These are phyloP conservation scores for Phlegmacium glaucopus DNA, from an alignment of 768 basidiomycete species.

Conservation along the genomic window DNA sequence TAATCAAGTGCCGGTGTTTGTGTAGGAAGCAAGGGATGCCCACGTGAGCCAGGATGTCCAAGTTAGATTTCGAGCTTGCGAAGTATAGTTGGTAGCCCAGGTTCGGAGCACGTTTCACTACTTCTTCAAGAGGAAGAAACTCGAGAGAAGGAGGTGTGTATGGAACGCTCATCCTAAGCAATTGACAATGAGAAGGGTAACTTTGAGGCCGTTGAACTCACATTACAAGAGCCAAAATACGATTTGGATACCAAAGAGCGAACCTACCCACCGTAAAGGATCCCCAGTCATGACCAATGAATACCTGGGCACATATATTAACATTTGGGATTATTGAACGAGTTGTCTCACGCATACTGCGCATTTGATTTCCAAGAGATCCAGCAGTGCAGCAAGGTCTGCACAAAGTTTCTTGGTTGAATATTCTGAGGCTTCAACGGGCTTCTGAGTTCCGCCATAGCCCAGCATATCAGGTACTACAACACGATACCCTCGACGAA, in stretches of 20 bases:
- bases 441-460: conserved; percentile 67
- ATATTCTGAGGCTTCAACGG: conserved; percentile 50
- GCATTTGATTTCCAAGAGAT: conserved; percentile 45
- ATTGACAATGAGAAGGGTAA: conserved; percentile 1
- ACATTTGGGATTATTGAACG: not conserved
- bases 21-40: conserved; percentile 8
- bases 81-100: conserved; percentile 72
- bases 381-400: conserved; percentile 66
- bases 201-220: conserved; percentile 27
- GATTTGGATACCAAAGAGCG: conserved; percentile 68
- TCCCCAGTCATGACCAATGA: conserved; percentile 86
- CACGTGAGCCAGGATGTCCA: conserved; percentile 58
- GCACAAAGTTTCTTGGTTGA: conserved; percentile 54
- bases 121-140: conserved; percentile 48
- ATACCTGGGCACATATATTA: conserved; percentile 33
- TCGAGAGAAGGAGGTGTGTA: conserved; percentile 54
- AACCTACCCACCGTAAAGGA: conserved; percentile 60
- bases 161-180: conserved; percentile 60
- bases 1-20: not conserved
- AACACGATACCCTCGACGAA: conserved; percentile 56
- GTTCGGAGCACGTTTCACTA: conserved; percentile 50
- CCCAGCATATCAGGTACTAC: conserved; percentile 61
- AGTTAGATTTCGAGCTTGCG: conserved; percentile 44
- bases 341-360: conserved; percentile 50
- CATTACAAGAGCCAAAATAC: conserved; percentile 58